These are phyloP conservation scores for Penicillium concentricum DNA, from an alignment of 2,329 filamentous ascomycete species.

Conservation along the genomic window DNA sequence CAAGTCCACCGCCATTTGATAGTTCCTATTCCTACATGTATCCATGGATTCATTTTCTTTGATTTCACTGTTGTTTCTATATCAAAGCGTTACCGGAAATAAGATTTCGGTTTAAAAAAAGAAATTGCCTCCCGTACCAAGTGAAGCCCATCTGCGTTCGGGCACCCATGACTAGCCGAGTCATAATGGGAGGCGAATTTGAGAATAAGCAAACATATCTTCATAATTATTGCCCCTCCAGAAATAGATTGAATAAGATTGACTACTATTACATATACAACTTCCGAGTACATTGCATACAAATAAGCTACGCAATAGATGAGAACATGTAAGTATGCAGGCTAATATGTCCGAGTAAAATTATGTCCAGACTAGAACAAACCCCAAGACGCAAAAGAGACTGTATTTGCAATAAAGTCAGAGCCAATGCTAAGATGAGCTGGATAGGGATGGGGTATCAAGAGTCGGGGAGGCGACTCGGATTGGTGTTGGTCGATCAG, in stretches of 20 bases:
- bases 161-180: neutral
- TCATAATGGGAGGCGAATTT: no score
- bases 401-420: slow-evolving; percentile 10
- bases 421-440: slow-evolving; percentile 5
- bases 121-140: neutral
- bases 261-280: no score
- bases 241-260: neutral
- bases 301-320: no score
- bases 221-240: neutral
- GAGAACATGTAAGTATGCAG: neutral
- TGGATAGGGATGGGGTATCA: slow-evolving; percentile 29
- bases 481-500: slow-evolving; percentile 14
- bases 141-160: neutral
- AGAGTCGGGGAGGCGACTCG: slow-evolving; percentile 25
- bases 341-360: neutral
- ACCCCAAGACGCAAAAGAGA: slow-evolving; percentile 5
- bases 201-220: neutral
- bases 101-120: neutral
- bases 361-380: slow-evolving; percentile 1
- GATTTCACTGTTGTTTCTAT: neutral
- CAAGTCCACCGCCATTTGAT: neutral
- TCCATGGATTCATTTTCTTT: no score
- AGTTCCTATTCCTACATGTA: neutral
- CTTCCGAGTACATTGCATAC: neutral
- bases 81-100: neutral